Percentiles rank a stretch among this genome's conserved stretches.
phyloP scores from a whole-genome alignment of 257 asterid species.

The Nicotiana knightiana region DNA sequence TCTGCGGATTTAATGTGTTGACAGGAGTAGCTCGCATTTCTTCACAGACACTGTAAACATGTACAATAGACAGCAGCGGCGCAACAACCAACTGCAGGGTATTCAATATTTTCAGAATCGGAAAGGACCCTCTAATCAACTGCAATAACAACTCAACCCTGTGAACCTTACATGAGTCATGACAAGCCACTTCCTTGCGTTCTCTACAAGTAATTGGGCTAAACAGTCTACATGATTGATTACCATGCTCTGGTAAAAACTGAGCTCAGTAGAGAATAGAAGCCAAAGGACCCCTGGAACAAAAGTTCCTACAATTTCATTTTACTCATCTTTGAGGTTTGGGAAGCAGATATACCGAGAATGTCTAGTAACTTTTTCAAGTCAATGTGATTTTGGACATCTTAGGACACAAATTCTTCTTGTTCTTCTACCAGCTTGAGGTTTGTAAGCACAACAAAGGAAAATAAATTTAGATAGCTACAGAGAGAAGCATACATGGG shows the following conservation, averaged over 20 bases:
- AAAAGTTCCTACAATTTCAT: neutral
- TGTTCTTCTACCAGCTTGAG: neutral
- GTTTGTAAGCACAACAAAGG: neutral
- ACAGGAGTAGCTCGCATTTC: constrained; percentile 96
- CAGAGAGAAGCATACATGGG: neutral
- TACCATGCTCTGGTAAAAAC: neutral
- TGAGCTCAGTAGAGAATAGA: neutral
- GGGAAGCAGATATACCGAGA: neutral
- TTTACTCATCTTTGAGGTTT: neutral
- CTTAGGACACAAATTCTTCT: neutral
- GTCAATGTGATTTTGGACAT: neutral
- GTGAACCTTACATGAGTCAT: neutral
- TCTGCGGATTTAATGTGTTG: constrained; percentile 90
- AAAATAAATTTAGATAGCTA: neutral
- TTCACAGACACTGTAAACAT: constrained; percentile 69
- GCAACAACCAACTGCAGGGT: constrained; percentile 70
- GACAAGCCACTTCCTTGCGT: neutral
- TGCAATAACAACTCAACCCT: neutral
- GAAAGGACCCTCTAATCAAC: neutral
- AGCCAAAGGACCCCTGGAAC: neutral
- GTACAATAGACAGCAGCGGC: constrained; percentile 66
- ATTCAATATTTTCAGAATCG: constrained; percentile 1
- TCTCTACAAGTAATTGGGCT: neutral
- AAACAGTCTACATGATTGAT: neutral
- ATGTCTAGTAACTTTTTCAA: neutral